phyloP scores from a whole-genome alignment of 805 yeast genomes.

The Candida lessepsii region DNA sequence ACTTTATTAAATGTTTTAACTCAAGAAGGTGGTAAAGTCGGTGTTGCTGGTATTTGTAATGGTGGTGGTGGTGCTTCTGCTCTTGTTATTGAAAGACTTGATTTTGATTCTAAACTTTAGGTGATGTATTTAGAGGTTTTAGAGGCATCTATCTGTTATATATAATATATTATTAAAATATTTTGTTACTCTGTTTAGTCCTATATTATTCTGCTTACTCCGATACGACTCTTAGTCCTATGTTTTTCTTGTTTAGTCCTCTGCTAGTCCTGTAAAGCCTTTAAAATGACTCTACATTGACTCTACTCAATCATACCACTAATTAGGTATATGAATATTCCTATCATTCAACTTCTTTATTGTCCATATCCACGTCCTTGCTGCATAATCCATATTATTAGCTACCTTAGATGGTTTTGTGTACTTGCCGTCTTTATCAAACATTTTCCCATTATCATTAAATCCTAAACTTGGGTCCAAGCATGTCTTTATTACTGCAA shows the following conservation, averaged over 20 bases:
- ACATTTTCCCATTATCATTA: slow-evolving; percentile 68
- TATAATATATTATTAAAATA: too few species aligned
- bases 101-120: slow-evolving; percentile 35
- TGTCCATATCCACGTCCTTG: slow-evolving; percentile 76
- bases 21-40: slow-evolving; percentile 80
- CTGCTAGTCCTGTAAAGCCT: too few species aligned
- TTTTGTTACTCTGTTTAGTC: too few species aligned
- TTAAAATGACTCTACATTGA: neutral
- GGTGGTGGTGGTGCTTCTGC: slow-evolving; percentile 99
- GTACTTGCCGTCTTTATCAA: slow-evolving; percentile 56
- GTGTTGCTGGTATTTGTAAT: slow-evolving; percentile 96
- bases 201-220: too few species aligned
- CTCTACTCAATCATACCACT: neutral
- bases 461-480: slow-evolving; percentile 49
- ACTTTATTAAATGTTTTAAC: slow-evolving; percentile 76
- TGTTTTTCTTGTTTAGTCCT: too few species aligned
- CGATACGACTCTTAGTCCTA: too few species aligned
- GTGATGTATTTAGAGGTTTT: neutral
- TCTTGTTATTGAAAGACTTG: slow-evolving; percentile 73
- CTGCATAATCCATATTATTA: slow-evolving; percentile 53
- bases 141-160: too few species aligned
- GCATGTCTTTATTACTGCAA: slow-evolving; percentile 62
- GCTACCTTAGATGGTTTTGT: slow-evolving; percentile 58
- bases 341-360: slow-evolving; percentile 15
- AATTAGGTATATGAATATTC: slow-evolving; percentile 24